These are phyloP conservation scores for Jatropha podagrica DNA, from an alignment of 441 rosid species.

Conservation along the genomic window DNA sequence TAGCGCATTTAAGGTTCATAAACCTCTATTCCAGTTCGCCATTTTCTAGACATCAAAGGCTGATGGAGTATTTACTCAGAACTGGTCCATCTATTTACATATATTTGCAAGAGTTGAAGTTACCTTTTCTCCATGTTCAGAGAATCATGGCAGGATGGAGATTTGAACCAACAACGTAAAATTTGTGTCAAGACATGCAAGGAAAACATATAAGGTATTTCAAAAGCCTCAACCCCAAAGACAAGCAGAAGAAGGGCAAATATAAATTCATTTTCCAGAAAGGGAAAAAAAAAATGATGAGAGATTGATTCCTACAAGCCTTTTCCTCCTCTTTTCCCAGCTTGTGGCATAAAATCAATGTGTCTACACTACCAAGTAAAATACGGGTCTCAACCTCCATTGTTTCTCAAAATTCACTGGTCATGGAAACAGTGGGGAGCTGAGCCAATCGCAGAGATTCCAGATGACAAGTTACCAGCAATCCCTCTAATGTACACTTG, in stretches of 20 bases:
- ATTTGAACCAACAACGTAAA: no score
- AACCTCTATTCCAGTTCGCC: no score
- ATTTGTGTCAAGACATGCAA: background rate
- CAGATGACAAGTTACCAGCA: conserved; percentile 16
- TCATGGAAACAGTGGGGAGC: conserved; percentile 17
- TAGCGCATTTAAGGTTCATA: no score
- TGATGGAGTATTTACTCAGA: no score
- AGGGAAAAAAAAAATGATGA: background rate
- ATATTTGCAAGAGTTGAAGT: no score
- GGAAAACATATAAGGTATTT: background rate
- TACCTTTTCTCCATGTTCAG: no score
- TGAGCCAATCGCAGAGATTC: background rate
- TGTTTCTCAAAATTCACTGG: conserved; percentile 23
- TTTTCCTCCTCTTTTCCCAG: conserved; percentile 9
- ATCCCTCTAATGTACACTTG: conserved; percentile 34
- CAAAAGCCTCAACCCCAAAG: no score
- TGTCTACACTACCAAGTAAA: conserved; percentile 20
- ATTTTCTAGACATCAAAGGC: no score
- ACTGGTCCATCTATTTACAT: no score
- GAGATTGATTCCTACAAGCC: conserved; percentile 11
- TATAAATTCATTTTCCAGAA: background rate
- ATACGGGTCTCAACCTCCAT: conserved; percentile 22
- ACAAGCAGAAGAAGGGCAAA: background rate
- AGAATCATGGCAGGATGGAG: no score
- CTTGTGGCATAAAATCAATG: conserved; percentile 27